Conservation (phyloP, 768 basidiomycete species). For the Mycena filopes region DNA sequence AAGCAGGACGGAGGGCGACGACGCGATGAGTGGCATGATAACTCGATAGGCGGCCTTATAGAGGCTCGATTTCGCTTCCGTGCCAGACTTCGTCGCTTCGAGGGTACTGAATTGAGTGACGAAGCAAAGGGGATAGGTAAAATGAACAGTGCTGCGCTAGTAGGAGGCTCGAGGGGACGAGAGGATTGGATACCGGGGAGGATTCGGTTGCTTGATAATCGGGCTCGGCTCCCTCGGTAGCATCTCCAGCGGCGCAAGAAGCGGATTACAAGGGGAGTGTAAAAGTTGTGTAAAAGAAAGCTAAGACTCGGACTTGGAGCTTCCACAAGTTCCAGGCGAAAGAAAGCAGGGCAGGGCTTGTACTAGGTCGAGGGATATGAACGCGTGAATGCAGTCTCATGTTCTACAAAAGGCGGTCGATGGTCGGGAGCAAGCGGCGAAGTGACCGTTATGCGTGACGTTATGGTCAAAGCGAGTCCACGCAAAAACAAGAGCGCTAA, state of each 20-base stretch:
- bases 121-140: slow-evolving; percentile 5
- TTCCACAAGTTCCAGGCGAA: too few relatives aligned
- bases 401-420: too few relatives aligned
- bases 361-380: too few relatives aligned
- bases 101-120: too few relatives aligned
- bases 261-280: too few relatives aligned
- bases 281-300: too few relatives aligned
- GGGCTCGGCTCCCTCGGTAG: slow-evolving; percentile 1
- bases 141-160: slow-evolving; percentile 13
- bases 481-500: too few relatives aligned
- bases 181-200: background rate
- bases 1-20: slow-evolving; percentile 20
- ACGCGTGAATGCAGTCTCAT: too few relatives aligned
- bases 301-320: too few relatives aligned
- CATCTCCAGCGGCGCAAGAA: background rate
- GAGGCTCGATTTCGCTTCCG: slow-evolving; percentile 29
- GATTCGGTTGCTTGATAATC: background rate
- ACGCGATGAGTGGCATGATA: slow-evolving; percentile 20
- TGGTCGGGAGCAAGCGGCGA: too few relatives aligned
- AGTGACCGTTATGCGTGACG: background rate
- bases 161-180: background rate
- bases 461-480: background rate
- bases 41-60: slow-evolving; percentile 25
- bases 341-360: too few relatives aligned
- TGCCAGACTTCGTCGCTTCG: slow-evolving; percentile 13